phyloP scores from a whole-genome alignment of 176 grass and related monocot genomes.

The Musa acuminata region DNA sequence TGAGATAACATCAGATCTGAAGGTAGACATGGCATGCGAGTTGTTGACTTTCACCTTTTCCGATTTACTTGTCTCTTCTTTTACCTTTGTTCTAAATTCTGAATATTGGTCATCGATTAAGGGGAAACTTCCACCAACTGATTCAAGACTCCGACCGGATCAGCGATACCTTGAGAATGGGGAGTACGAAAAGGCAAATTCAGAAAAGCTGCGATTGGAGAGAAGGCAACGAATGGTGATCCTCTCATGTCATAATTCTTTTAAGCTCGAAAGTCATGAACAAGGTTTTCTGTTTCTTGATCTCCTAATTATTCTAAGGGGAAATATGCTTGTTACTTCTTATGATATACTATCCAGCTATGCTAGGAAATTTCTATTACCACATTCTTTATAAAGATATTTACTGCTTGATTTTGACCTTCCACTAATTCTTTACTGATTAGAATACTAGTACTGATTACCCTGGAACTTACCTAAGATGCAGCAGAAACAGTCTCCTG shows the following conservation, averaged over 20 bases:
- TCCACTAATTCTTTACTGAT: neutral
- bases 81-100: slow-evolving; percentile 3
- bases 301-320: neutral
- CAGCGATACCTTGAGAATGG: slow-evolving; percentile 19
- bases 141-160: slow-evolving; percentile 24
- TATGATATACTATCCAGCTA: neutral
- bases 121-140: slow-evolving; percentile 19
- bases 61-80: neutral
- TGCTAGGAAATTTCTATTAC: too few relatives aligned
- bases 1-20: slow-evolving; percentile 8
- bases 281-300: neutral
- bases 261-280: neutral
- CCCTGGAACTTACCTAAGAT: too few relatives aligned
- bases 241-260: neutral
- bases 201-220: slow-evolving; percentile 21
- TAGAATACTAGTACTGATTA: neutral
- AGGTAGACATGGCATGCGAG: slow-evolving; percentile 5
- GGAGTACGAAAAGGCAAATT: slow-evolving; percentile 21
- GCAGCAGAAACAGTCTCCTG: neutral
- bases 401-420: neutral
- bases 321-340: neutral
- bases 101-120: neutral
- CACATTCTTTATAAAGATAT: neutral
- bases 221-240: slow-evolving; percentile 19
- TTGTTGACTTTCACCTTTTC: neutral